Evolutionary conservation across 495 filamentous ascomycete species (phyloP).

Genomic region (Aspergillus leporis): DNA sequence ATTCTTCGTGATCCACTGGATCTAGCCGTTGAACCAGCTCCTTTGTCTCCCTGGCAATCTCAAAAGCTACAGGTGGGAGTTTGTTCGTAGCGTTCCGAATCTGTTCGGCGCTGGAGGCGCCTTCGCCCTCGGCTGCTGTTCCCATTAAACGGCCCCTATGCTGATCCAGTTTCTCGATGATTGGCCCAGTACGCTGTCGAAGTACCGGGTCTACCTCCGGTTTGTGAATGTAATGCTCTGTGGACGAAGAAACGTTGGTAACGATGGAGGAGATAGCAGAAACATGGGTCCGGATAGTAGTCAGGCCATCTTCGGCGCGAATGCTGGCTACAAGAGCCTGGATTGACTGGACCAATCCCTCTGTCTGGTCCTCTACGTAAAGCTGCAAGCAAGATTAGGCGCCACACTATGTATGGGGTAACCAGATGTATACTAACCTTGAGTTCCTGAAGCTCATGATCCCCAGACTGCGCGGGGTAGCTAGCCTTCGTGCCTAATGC

Average conservation of each 20-base stretch:
- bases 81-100: conserved; percentile 68
- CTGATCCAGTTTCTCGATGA: conserved; percentile 60
- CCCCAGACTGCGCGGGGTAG: conserved; percentile 42
- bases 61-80: conserved; percentile 82
- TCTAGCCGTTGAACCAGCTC: conserved; percentile 59
- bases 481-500: conserved; percentile 28
- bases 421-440: conserved; percentile 49
- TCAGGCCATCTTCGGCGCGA: conserved; percentile 65
- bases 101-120: conserved; percentile 50
- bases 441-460: conserved; percentile 69
- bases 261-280: conserved; percentile 69
- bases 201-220: conserved; percentile 43
- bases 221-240: conserved; percentile 56
- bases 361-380: conserved; percentile 84
- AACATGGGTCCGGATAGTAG: conserved; percentile 69
- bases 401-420: background rate
- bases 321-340: conserved; percentile 79
- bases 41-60: conserved; percentile 81
- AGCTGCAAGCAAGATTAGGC: conserved; percentile 43
- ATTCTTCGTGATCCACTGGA: conserved; percentile 32
- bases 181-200: conserved; percentile 58
- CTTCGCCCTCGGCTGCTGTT: conserved; percentile 64
- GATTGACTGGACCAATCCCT: conserved; percentile 76
- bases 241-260: conserved; percentile 65
- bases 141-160: conserved; percentile 67